Evolutionary conservation across 345 rosid species (phyloP), one percentile per base, ranked within the genome.

Genomic region (Gossypium raimondii): DNA sequence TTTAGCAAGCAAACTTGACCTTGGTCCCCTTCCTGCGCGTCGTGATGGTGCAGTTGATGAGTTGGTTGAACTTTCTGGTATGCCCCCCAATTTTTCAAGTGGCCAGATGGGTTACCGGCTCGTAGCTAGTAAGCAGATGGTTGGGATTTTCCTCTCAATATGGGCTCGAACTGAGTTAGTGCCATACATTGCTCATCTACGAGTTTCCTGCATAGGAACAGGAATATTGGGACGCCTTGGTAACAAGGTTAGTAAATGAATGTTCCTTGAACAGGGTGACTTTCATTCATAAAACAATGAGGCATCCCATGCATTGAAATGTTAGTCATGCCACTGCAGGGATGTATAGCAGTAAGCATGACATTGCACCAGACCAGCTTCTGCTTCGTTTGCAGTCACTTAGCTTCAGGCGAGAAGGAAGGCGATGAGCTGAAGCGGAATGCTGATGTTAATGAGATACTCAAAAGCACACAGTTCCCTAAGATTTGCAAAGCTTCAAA

Each of bases 331-430:
- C 41, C 41, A 34, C 41, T 20, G 61, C 87, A 95, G 99, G 99
- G 98, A 57, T 93, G 97, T 72, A 88, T 90, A 78, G 85, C 98
- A 16, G 82, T 93, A 77, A 93, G 98, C 90, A 89, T 93, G 90
- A 82, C 98, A n/a, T 70, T 95, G 87, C 90, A 95, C 83, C 82
- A 84, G 75, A 95, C 98, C 2, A 95, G 92, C 85, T 87, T 95
- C 79, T 95, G 98, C 89, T 91, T 95, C 76, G 92, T 93, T 47
- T 93, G 98, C 84, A 85, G 97, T 53, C 99, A 92, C 84, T 83
- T 96, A 73, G 99, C 98, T 73, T 93, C 99, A 0, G 97, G 99
- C 20, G 97, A 96, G 86, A 96, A 89, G 78, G 99, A 93, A 67
- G 97, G 99, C 3, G 97, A 96, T 58, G 99, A 92, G 84, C 82